Evolutionary conservation across 306 rosid species (phyloP).

Genomic region (Sesbania bispinosa): DNA sequence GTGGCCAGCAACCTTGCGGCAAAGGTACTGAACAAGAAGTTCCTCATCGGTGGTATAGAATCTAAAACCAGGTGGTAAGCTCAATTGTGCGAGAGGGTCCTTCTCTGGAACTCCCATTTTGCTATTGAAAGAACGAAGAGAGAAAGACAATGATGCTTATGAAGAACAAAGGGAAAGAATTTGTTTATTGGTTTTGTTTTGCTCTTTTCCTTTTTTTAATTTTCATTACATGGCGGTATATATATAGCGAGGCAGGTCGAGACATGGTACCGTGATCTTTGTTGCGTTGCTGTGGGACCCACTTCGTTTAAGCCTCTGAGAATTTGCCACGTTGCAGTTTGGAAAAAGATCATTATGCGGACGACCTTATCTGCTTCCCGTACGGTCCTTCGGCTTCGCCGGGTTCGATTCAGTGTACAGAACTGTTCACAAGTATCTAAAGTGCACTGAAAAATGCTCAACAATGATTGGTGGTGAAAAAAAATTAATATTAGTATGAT

Average conservation of each 20-base stretch:
- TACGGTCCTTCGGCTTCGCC: slow-evolving; percentile 27
- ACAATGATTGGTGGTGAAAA: too few relatives aligned
- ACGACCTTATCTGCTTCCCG: slow-evolving; percentile 68
- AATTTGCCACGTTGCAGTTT: slow-evolving; percentile 35
- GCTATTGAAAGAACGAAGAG: background rate
- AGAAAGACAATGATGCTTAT: background rate
- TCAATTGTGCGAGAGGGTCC: slow-evolving; percentile 64
- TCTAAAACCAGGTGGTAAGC: slow-evolving; percentile 89
- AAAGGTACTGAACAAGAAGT: slow-evolving; percentile 82
- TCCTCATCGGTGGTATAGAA: slow-evolving; percentile 90
- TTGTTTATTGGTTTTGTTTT: background rate
- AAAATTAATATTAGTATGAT: too few relatives aligned
- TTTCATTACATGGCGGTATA: slow-evolving; percentile 13
- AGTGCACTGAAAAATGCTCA: too few relatives aligned
- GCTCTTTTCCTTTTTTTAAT: background rate
- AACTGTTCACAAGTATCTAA: background rate
- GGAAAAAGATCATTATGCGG: slow-evolving; percentile 33
- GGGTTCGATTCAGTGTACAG: slow-evolving; percentile 43
- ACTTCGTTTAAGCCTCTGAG: slow-evolving; percentile 8
- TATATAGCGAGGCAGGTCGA: slow-evolving; percentile 37
- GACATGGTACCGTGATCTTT: slow-evolving; percentile 42
- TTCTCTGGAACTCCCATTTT: slow-evolving; percentile 59
- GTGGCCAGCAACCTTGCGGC: slow-evolving; percentile 88
- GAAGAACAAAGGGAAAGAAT: background rate
- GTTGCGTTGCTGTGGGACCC: slow-evolving; percentile 38